These are phyloP conservation scores for Mycena venus DNA, from an alignment of 768 basidiomycete species.

Conservation along the genomic window DNA sequence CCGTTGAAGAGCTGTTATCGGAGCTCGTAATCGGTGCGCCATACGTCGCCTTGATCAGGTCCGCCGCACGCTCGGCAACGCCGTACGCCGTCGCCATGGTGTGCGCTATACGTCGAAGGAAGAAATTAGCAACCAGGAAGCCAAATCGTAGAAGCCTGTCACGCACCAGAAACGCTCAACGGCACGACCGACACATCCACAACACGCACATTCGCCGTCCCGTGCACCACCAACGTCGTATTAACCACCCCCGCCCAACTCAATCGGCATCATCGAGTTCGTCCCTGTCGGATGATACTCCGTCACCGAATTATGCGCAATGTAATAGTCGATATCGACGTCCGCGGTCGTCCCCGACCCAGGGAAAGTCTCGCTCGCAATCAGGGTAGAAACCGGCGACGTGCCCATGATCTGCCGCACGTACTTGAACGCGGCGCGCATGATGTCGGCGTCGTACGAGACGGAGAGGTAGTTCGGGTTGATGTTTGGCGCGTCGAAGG, in stretches of 20 bases:
- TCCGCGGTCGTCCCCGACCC: conserved; percentile 14
- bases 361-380: conserved; percentile 22
- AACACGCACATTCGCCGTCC: conserved; percentile 58
- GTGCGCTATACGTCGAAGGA: conserved; percentile 24
- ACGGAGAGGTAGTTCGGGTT: conserved; percentile 36
- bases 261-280: conserved; percentile 29
- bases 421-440: conserved; percentile 34
- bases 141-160: not conserved
- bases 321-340: conserved; percentile 24
- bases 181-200: conserved; percentile 41
- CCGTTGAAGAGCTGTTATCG: not conserved
- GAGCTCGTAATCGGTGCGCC: not conserved
- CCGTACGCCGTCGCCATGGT: conserved; percentile 38
- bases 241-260: conserved; percentile 54
- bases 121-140: not conserved
- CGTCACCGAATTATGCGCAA: conserved; percentile 21
- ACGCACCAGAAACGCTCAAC: conserved; percentile 27
- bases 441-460: conserved; percentile 30
- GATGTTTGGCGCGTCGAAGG: conserved; percentile 28
- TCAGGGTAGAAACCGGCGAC: conserved; percentile 4
- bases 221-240: conserved; percentile 56
- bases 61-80: conserved; percentile 37
- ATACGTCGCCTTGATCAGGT: conserved; percentile 29
- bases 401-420: conserved; percentile 25
- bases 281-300: conserved; percentile 28